Percentiles rank a stretch among this genome's conserved stretches.
Conservation (phyloP, 108 stramenopile species). For the Aurantiochytrium sp. region DNA sequence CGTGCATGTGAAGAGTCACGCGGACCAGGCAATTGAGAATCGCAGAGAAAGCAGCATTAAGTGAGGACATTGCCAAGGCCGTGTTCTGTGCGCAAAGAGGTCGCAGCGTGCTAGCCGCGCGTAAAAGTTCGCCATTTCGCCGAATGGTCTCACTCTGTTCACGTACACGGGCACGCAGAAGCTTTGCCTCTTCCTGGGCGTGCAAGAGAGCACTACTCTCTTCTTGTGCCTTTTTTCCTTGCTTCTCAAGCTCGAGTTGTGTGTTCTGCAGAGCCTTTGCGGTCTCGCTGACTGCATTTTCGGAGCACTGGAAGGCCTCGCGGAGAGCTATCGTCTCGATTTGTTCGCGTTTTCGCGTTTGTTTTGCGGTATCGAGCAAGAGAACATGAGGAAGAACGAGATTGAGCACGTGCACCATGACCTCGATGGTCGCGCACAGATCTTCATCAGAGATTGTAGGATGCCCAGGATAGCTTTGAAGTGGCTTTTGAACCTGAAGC, state of each 20-base stretch:
- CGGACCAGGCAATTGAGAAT: neutral
- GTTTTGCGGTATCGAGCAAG: too few species aligned
- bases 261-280: neutral
- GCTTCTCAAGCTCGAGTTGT: neutral
- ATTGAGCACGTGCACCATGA: too few species aligned
- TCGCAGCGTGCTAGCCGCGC: neutral
- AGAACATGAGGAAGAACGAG: too few species aligned
- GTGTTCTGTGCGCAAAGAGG: neutral
- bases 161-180: neutral
- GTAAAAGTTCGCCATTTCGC: neutral
- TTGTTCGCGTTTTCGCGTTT: too few species aligned
- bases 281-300: too few species aligned
- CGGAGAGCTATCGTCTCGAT: too few species aligned
- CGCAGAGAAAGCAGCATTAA: neutral
- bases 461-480: too few species aligned
- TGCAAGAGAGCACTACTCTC: neutral
- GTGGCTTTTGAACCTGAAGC: too few species aligned
- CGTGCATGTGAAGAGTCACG: neutral
- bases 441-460: too few species aligned
- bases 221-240: neutral
- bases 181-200: neutral
- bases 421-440: too few species aligned
- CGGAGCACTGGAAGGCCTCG: too few species aligned
- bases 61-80: neutral
- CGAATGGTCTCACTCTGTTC: neutral